Base-by-base conservation (phyloP, 768 basidiomycete genomes). In the Lyophyllum atratum region DNA sequence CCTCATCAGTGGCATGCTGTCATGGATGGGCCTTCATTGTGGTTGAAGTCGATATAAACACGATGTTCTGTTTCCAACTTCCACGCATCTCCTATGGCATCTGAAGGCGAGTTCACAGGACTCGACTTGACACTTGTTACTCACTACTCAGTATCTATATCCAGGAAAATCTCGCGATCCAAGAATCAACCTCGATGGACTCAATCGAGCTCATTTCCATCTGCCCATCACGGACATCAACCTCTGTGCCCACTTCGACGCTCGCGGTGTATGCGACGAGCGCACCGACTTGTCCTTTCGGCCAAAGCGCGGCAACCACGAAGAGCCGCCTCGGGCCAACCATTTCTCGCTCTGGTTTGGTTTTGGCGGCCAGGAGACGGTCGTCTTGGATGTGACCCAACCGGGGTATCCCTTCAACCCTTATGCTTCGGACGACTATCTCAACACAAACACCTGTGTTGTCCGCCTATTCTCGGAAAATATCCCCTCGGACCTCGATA, bases 201-300 rank as follows among this genome's bases (percentile, higher is more conserved):
- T 55, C n/a, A 47, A 39, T 12, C 3, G 10, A 29, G 33, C 22
- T 9, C 54, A 55, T 17, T 34, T 55, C 5, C 37, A 40, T 15
- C 21, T 49, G 8, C 52, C 52, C 9, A 63, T 67, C 24, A 58
- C 51, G 7, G 58, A 54, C 31, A 63, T 67, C 57, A 59, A 56
- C 26, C 62, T 67, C 42, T 34, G 55, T 33, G 60, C 56, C 14
- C 60, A 63, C 43, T 57, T 67, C 34, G 49, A 55, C 3, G 42
- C 54, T 5, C 55, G 63, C 48, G 66, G 66, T 25, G 55, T 65
- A 5, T 67, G 66, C 52, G 66, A 67, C 60, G 66, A 67, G 40
- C 56, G 59, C 4, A 55, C 48, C 24, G 59, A 62, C 48, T 53
- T 67, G 8, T 53, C 56, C 14, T 58, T 54, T 40, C 22, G 46